Conservation (phyloP, 192 early-diverging fungal species). For the Coemansia sp. region DNA sequence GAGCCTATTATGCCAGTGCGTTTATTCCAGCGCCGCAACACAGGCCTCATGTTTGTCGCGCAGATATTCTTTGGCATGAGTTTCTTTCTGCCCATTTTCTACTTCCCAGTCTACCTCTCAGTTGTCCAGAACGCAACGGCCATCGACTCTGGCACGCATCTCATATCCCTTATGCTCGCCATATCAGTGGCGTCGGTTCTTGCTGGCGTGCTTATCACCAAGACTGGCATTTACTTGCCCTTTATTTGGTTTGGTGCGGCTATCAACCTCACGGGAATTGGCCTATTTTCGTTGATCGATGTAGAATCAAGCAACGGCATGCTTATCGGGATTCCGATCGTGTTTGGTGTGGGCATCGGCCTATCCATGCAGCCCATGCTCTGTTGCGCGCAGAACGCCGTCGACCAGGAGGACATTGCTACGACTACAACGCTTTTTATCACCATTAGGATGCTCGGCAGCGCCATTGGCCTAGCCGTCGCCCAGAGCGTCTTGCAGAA, state of each 20-base stretch:
- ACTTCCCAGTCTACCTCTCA: conserved; percentile 68
- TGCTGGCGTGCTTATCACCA: conserved; percentile 33
- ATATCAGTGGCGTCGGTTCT: conserved; percentile 38
- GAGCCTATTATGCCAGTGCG: conserved; percentile 71
- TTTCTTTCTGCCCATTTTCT: conserved; percentile 57
- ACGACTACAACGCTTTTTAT: conserved; percentile 48
- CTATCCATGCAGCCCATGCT: conserved; percentile 52
- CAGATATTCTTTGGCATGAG: conserved; percentile 46
- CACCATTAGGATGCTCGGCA: conserved; percentile 49
- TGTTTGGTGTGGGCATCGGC: conserved; percentile 55
- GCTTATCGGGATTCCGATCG: conserved; percentile 50
- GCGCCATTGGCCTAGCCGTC: conserved; percentile 44
- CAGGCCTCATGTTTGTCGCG: conserved; percentile 21
- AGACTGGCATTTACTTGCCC: conserved; percentile 38
- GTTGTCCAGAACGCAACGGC: conserved; percentile 62
- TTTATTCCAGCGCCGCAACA: conserved; percentile 62
- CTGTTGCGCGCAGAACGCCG: conserved; percentile 39
- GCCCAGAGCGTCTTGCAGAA: conserved; percentile 44
- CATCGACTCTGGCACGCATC: conserved; percentile 42
- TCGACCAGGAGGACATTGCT: conserved; percentile 36
- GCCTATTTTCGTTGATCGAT: conserved; percentile 40
- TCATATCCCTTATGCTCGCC: conserved; percentile 48
- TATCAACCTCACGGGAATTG: conserved; percentile 26
- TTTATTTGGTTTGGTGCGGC: conserved; percentile 37
- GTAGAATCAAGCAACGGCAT: conserved; percentile 28